A percentile compares a stretch with the other conserved stretches of the same genome.
Conservation (phyloP, 202 grass and related monocot species). For the Dendrocalamus latiflorus region DNA sequence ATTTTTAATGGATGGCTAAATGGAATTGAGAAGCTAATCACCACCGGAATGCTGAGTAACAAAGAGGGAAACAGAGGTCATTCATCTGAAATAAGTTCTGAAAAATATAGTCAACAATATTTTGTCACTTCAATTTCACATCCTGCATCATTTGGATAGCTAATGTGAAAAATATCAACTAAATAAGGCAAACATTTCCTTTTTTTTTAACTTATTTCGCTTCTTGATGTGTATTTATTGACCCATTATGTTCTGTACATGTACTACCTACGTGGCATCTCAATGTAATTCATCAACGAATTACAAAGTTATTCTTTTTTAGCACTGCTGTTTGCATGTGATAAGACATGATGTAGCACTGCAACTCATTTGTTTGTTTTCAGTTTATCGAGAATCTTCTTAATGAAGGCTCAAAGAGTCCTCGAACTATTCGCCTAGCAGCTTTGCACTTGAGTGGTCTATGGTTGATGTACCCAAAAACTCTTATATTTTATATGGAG, state of each 20-base stretch:
- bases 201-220: background rate
- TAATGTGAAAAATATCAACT: conserved; percentile 6
- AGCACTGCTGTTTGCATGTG: conserved; percentile 7
- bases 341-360: background rate
- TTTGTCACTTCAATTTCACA: background rate
- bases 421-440: conserved; percentile 79
- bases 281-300: background rate
- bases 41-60: too few relatives aligned
- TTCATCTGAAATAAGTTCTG: background rate
- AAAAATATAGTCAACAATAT: background rate
- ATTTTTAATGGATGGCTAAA: background rate
- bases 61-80: background rate
- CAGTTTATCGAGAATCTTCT: conserved; percentile 89
- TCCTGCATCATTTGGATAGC: background rate
- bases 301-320: background rate
- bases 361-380: conserved; percentile 26
- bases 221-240: background rate
- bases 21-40: background rate
- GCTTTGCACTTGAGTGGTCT: conserved; percentile 90
- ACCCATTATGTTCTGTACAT: background rate
- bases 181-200: background rate
- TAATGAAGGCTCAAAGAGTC: conserved; percentile 81
- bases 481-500: conserved; percentile 79
- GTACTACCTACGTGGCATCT: background rate
- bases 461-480: conserved; percentile 79